A percentile compares a stretch with the other conserved stretches of the same genome.
Conservation (phyloP, 495 filamentous ascomycete genomes). For the Penicillium paxilli region DNA sequence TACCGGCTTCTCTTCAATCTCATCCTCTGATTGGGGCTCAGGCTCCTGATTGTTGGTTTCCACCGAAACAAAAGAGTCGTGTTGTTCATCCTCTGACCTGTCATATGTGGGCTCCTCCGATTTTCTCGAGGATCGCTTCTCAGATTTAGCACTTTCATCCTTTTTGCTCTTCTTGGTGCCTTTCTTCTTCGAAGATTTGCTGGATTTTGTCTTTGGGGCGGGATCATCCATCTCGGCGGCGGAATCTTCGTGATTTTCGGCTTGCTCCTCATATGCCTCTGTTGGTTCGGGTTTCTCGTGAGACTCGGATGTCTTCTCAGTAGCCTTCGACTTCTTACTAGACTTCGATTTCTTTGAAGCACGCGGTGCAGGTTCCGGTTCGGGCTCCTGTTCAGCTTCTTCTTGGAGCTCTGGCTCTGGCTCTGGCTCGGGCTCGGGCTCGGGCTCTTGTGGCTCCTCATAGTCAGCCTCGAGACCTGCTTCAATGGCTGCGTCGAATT, state of each 20-base stretch:
- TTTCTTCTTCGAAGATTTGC: conserved; percentile 29
- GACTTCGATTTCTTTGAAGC: conserved; percentile 36
- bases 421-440: not conserved
- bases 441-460: conserved; percentile 12
- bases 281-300: not conserved
- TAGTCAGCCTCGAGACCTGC: conserved; percentile 55
- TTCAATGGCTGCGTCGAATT: conserved; percentile 67
- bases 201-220: conserved; percentile 18
- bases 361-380: conserved; percentile 25
- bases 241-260: not conserved
- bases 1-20: conserved; percentile 30
- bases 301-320: conserved; percentile 12
- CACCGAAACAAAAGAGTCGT: not conserved
- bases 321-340: conserved; percentile 39
- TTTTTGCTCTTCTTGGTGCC: conserved; percentile 29
- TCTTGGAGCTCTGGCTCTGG: not conserved
- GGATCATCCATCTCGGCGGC: conserved; percentile 26
- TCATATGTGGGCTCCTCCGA: conserved; percentile 32
- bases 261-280: conserved; percentile 3
- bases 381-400: conserved; percentile 4
- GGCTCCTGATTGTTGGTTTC: conserved; percentile 2
- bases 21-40: conserved; percentile 16
- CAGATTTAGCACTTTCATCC: conserved; percentile 23
- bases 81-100: not conserved
- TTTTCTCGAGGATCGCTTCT: conserved; percentile 25